Evolutionary conservation across 2,329 filamentous ascomycete species (phyloP).

Genomic region (Raffaelea arxii): DNA sequence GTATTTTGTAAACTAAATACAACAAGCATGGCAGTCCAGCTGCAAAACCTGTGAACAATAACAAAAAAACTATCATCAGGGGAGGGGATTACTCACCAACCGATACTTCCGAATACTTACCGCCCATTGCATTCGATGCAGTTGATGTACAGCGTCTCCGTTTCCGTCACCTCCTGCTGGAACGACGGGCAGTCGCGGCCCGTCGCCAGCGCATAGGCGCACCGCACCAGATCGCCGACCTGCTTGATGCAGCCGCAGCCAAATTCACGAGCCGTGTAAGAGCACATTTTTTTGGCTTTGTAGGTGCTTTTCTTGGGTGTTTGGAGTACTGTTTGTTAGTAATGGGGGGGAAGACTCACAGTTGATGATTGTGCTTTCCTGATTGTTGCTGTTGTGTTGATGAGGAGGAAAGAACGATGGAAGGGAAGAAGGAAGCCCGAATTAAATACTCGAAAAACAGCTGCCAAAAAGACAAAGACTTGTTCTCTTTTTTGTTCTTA

Average conservation of each 20-base stretch:
- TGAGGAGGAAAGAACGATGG: no score
- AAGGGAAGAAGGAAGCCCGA: no score
- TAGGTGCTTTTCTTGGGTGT: not conserved
- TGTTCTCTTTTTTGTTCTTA: not conserved
- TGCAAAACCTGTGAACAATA: no score
- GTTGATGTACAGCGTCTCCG: not conserved
- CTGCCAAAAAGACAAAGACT: not conserved
- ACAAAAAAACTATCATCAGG: no score
- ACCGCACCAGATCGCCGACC: not conserved
- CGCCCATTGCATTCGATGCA: constrained; percentile 6
- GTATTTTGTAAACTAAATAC: no score
- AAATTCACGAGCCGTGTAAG: not conserved
- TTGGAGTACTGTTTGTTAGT: not conserved
- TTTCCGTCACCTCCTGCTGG: constrained; percentile 1
- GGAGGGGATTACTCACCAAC: no score
- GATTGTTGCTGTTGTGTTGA: not conserved
- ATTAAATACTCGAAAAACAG: no score
- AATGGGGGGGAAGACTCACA: no score
- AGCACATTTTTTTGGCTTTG: constrained; percentile 1
- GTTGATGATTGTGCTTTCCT: no score
- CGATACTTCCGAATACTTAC: no score
- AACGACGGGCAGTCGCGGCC: constrained; percentile 3
- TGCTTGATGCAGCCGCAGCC: constrained; percentile 5
- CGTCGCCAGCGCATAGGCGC: not conserved
- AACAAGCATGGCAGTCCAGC: no score